Evolutionary conservation across 1,139 yeast species (phyloP), one percentile per base, ranked within the genome.

Genomic region (Pneumocystis jirovecii): DNA sequence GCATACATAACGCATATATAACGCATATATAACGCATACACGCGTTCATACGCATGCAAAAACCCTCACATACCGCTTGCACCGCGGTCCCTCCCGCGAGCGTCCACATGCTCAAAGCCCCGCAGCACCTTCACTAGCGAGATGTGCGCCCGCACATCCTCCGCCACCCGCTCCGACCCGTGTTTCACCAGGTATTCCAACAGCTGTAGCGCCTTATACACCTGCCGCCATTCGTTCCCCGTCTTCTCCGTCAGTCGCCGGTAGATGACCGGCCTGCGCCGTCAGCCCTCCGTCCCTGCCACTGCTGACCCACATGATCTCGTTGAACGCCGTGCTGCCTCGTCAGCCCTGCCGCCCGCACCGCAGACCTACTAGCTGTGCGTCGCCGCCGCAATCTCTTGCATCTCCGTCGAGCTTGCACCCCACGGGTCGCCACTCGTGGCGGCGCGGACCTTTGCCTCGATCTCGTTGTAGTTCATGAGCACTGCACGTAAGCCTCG

Each of bases 351-450:
- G 34, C 34, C 34, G 3, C 34, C 10, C 15, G 2, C 15, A 10
- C 10, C 40, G n/a, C 25, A 5, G 6, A 68, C 76, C 39, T 71
- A 74, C 76, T 87, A 87, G 76, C 88, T 89, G 76, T 89, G 89
- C 5, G 98, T 93, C 1, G 96, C 97, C 44, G 90, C 87, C 5
- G 98, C 95, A 71, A 95, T 93, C 74, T 90, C 95, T 68, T 78
- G 87, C 97, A 95, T 93, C 73, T 88, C 78, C 1, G 96, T 83
- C 4, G 95, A 83, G 1, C 96, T 85, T 2, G 97, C 95, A n/a
- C 98, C 98, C 99, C 99, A 93, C 1, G 98, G 98, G 76, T 93
- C 99, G 74, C 93, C 93, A 75, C 93, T 93, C 66, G 98, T 93
- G 62, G 97, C 97, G 76, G 93, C 97, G 69, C 98, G 85, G 6